Conservation (phyloP, 148 eudicot genomes). For the Rhododendron simsii region DNA sequence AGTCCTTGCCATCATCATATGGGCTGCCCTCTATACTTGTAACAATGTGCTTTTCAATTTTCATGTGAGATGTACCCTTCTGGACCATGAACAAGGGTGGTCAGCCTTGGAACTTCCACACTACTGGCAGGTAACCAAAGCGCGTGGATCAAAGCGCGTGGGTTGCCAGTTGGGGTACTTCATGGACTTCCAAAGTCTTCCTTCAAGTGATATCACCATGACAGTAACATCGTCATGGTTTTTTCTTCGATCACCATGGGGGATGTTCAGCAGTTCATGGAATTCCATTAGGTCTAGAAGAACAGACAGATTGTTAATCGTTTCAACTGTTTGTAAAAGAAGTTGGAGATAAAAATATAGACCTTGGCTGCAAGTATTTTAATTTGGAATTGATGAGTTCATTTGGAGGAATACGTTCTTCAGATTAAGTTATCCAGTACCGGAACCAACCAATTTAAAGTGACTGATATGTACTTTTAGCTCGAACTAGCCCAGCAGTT, state of each 20-base stretch:
- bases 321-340: not conserved
- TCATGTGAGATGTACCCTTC: not conserved
- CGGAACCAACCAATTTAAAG: not conserved
- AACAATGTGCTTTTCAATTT: not conserved
- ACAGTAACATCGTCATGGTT: slow-evolving; percentile 98
- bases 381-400: not conserved
- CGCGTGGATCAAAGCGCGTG: slow-evolving; percentile 5
- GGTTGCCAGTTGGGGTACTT: not conserved
- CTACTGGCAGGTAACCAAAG: not conserved
- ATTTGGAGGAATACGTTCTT: not conserved
- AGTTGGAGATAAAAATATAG: not conserved
- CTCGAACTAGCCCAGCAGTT: not conserved
- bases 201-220: slow-evolving; percentile 93
- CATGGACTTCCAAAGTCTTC: slow-evolving; percentile 78
- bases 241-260: slow-evolving; percentile 93
- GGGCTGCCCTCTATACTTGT: not conserved
- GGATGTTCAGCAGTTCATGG: slow-evolving; percentile 91
- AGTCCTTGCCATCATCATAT: slow-evolving; percentile 5
- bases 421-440: not conserved
- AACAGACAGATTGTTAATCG: not conserved
- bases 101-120: slow-evolving; percentile 3
- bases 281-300: slow-evolving; percentile 49
- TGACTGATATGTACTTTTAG: not conserved
- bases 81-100: not conserved
- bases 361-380: not conserved